phyloP scores from a whole-genome alignment of 2,329 filamentous ascomycete species.

The Fusarium virguliforme region DNA sequence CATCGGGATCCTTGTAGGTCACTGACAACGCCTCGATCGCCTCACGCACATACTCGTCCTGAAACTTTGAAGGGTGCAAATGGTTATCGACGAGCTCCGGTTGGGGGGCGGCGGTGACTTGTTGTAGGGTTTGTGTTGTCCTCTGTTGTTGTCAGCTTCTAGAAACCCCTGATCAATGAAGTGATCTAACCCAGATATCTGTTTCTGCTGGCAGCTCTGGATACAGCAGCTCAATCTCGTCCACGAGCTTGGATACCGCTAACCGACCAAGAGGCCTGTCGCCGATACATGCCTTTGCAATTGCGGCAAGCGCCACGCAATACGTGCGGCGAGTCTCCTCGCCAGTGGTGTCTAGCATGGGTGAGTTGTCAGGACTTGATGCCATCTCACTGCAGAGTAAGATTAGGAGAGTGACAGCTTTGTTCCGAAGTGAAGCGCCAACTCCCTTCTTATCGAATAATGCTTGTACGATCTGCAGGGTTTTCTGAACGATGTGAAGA shows the following conservation, averaged over 20 bases:
- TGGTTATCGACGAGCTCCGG: constrained; percentile 46
- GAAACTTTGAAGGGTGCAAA: constrained; percentile 52
- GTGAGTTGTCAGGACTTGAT: constrained; percentile 53
- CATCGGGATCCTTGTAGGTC: constrained; percentile 48
- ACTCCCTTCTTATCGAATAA: constrained; percentile 38
- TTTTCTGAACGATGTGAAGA: constrained; percentile 57
- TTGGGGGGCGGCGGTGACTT: constrained; percentile 44
- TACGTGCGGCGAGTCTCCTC: constrained; percentile 55
- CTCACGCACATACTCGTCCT: constrained; percentile 50
- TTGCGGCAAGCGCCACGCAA: constrained; percentile 58
- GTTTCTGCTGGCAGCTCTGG: constrained; percentile 54
- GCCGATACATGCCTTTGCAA: constrained; percentile 57
- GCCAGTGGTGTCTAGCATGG: constrained; percentile 49
- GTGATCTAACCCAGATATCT: constrained; percentile 61
- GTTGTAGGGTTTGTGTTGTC: constrained; percentile 51
- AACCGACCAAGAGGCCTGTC: constrained; percentile 58
- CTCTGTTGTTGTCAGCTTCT: constrained; percentile 51
- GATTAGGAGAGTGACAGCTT: constrained; percentile 59
- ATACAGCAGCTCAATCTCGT: constrained; percentile 59
- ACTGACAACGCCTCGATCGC: constrained; percentile 52
- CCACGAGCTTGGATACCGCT: constrained; percentile 61
- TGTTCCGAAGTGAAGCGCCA: constrained; percentile 51
- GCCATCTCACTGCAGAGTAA: constrained; percentile 62
- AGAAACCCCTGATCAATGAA: not conserved
- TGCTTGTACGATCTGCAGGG: constrained; percentile 55